A percentile compares a stretch with the other conserved stretches of the same genome.
phyloP scores from a whole-genome alignment of 1,139 yeast species.

The Kodamaea arcana region DNA sequence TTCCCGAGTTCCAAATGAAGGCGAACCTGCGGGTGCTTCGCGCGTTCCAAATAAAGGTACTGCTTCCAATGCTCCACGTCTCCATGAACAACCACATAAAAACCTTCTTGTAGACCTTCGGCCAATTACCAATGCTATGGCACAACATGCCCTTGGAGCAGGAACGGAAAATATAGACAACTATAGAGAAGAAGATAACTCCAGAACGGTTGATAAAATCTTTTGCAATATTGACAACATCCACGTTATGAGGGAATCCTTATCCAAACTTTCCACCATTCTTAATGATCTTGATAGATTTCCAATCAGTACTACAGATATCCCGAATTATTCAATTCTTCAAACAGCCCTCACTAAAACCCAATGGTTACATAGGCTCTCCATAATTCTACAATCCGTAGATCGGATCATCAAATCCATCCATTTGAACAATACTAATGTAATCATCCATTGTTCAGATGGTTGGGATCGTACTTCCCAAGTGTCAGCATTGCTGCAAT shows the following conservation, averaged over 20 bases:
- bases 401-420: constrained; percentile 76
- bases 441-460: constrained; percentile 90
- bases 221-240: constrained; percentile 92
- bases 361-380: constrained; percentile 75
- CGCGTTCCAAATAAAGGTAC: too few relatives aligned
- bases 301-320: constrained; percentile 34
- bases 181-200: constrained; percentile 39
- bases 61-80: too few relatives aligned
- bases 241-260: constrained; percentile 89
- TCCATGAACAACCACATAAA: constrained; percentile 47
- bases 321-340: constrained; percentile 25
- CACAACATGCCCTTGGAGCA: constrained; percentile 95
- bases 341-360: constrained; percentile 55
- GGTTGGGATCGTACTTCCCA: constrained; percentile 99
- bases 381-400: constrained; percentile 68
- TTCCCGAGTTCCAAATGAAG: too few relatives aligned
- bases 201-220: constrained; percentile 47
- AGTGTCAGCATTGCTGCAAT: constrained; percentile 74
- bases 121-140: constrained; percentile 92
- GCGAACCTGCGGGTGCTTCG: too few relatives aligned
- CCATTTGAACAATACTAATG: constrained; percentile 76
- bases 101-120: constrained; percentile 87
- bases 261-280: constrained; percentile 58
- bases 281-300: constrained; percentile 65
- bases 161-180: constrained; percentile 93